Evolutionary conservation across 352 stramenopile species (phyloP), one percentile per base, ranked within the genome.

Genomic region (Globisporangium paroecandrum): DNA sequence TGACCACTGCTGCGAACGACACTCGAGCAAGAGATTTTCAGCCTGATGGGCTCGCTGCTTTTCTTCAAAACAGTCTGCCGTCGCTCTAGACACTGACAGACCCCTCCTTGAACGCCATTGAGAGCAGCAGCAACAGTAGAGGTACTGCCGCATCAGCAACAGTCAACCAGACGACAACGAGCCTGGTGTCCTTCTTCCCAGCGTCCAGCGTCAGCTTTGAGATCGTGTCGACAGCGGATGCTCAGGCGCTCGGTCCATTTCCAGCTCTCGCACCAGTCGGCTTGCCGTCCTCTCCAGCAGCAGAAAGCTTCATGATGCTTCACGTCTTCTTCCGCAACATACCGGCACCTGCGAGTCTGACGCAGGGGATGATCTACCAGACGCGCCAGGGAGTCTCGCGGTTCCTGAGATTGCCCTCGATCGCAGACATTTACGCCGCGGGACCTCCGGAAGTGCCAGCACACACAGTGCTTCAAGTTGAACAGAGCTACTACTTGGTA

Each of bases 251-350:
- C 6, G 68, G 66, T 10, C 75, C 70, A 29, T 76, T 72, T 66
- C 56, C 29, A 56, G 66, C 9, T 29, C 69, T 68, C 51, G 65
- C 8, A 15, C 24, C 59, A 8, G 22, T 70, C 41, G 20, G 29
- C 2, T 41, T 56, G 20, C 59, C 66, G 8, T 57, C 72, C 15
- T 57, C 54, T 22, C 18, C 27, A 1, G 36, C 43, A 51, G n/a
- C n/a, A 1, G 49, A 56, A 67, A 58, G 67, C 13, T 88, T 82
- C 56, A 58, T 89, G 65, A 66, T 65, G 0, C 72, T 85, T 15
- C 74, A 76, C 46, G 68, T 87, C 15, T 64, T 68, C 38, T 85
- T 82, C 25, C 71, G 77, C 38, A 87, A 88, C 61, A 57, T 88
- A 10, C 76, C 77, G 3, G 63, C 75, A 13, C 66, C 73, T 3